These are phyloP conservation scores for Quaeritorhiza haematococci DNA, from an alignment of 371 early-diverging fungal genomes.

Conservation along the genomic window DNA sequence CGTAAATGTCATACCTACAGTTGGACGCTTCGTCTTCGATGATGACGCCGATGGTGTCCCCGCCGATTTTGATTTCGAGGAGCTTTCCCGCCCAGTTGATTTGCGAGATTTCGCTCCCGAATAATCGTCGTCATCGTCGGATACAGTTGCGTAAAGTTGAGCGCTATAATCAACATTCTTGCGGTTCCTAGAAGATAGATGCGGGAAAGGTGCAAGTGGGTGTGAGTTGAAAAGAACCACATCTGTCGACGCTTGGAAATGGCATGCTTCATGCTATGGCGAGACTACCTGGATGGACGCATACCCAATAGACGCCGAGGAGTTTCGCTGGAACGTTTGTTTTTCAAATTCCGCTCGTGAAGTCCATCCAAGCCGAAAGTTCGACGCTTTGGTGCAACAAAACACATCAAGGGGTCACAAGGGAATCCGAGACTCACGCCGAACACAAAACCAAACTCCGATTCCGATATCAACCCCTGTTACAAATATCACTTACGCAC, in stretches of 20 bases:
- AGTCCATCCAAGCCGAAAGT: too few relatives aligned
- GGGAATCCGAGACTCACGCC: slow-evolving; percentile 10
- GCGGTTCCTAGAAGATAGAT: slow-evolving; percentile 8
- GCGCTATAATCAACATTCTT: slow-evolving; percentile 1
- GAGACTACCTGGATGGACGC: too few relatives aligned
- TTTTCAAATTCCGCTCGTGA: too few relatives aligned
- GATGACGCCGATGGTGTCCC: background rate
- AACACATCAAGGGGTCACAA: too few relatives aligned
- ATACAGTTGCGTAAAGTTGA: background rate
- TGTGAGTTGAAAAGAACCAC: too few relatives aligned
- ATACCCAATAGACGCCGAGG: too few relatives aligned
- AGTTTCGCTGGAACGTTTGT: too few relatives aligned
- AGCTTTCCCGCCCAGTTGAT: background rate
- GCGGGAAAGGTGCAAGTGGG: too few relatives aligned
- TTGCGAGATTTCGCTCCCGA: background rate
- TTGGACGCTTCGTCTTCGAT: background rate
- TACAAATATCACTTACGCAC: slow-evolving; percentile 3
- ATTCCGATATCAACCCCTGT: background rate
- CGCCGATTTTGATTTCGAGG: background rate
- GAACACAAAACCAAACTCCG: background rate
- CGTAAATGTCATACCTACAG: too few relatives aligned
- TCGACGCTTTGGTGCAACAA: too few relatives aligned
- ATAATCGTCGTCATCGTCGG: background rate
- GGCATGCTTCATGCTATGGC: too few relatives aligned
- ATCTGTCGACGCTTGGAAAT: too few relatives aligned